A percentile compares a stretch with the other conserved stretches of the same genome.
These are phyloP conservation scores for Boletus sp. DNA, from an alignment of 768 basidiomycete species.

Conservation along the genomic window DNA sequence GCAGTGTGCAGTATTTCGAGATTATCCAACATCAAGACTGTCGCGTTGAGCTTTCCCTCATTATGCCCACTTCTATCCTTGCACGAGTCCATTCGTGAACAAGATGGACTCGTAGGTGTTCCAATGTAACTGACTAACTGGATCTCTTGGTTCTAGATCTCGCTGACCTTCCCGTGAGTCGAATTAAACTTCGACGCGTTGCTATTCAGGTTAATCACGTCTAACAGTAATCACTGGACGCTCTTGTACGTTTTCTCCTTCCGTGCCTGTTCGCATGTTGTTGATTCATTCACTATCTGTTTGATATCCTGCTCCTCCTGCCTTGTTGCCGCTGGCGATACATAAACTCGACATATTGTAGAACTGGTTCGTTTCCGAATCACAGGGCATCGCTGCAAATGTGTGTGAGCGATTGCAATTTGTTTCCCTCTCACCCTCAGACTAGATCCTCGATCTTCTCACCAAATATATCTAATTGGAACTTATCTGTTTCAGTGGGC, in stretches of 20 bases:
- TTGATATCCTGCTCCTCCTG: neutral
- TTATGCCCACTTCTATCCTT: neutral
- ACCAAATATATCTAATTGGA: no score
- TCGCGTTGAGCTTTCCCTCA: neutral
- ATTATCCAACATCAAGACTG: neutral
- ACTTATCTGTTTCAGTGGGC: neutral
- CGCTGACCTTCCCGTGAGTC: slow-evolving; percentile 83
- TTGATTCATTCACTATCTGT: neutral
- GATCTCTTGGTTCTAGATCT: slow-evolving; percentile 39
- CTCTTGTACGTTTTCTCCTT: slow-evolving; percentile 57
- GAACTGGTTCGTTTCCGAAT: slow-evolving; percentile 85
- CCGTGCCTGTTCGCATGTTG: neutral
- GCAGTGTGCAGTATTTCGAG: neutral
- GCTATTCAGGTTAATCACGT: neutral
- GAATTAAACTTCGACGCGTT: neutral
- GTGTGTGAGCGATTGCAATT: slow-evolving; percentile 37
- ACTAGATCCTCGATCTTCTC: neutral
- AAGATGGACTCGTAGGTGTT: neutral
- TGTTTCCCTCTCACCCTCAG: neutral
- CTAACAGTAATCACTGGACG: slow-evolving; percentile 78
- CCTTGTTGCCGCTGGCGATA: neutral
- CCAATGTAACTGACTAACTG: slow-evolving; percentile 2
- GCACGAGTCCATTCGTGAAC: neutral
- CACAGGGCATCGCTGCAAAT: slow-evolving; percentile 86
- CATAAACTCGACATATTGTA: slow-evolving; percentile 24